Evolutionary conservation across 2,329 filamentous ascomycete species (phyloP), one percentile per base, ranked within the genome.

Genomic region (Cladosporium sp.): DNA sequence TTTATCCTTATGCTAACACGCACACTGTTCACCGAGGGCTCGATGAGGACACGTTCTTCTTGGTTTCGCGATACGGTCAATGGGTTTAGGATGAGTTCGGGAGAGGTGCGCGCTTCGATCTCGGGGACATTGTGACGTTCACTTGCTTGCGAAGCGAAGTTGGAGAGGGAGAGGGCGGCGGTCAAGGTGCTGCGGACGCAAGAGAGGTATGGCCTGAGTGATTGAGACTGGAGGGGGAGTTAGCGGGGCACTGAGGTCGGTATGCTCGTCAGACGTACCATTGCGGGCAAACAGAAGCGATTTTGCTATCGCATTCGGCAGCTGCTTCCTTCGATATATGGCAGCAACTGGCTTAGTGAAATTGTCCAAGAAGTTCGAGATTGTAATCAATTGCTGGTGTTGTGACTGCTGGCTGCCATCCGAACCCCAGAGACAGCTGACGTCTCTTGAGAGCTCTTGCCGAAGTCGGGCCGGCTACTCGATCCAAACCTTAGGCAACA

Each of bases 1-100:
- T 99, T 99, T 81, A 99, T 97, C 85, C 94, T 92, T 83, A 99
- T 96, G 86, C 92, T 97, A 76, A 99, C 91, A 73, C 95, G 90
- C 72, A 99, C 91, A 72, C 92, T 96, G 86, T 99, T 99, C 82
- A 98, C 90, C 79, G 92, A 95, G 64, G 95, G 93, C 83, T 98
- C 94, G 77, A 98, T 96, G 68, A 97, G 84, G 72, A 99, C 94
- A 74, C 91, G 90, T 86, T 99, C 95, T 79, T 97, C 96, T 81
- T 98, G 93, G 81, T 99, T 99, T 70, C 95, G 89, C 69, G 94
- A 91, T 72, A 99, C 88, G 32, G 90, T 93, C 70, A 99, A 83
- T 21, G 94, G 93, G 75, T 95, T 96, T 68, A 99, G 85, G 26
- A 99, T 86, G 68, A 98, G 90, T 84, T 99, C 95, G 26, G 96